phyloP scores from a whole-genome alignment of 352 stramenopile genomes.

The Pythium graminicola region DNA sequence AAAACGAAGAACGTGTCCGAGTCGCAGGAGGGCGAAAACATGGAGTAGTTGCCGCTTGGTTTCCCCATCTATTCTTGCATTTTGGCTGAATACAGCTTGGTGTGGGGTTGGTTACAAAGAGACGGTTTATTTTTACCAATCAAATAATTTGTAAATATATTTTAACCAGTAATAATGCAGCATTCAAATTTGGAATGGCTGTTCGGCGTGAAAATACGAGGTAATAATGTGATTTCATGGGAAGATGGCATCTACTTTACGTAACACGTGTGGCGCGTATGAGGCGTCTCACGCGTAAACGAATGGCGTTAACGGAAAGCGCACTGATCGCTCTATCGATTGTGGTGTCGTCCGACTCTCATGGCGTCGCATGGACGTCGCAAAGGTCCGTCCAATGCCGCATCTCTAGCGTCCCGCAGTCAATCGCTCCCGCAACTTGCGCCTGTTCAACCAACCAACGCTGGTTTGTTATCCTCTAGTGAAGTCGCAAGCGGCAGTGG shows the following conservation, averaged over 20 bases:
- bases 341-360: conserved; percentile 1
- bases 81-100: too few species aligned
- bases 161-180: neutral
- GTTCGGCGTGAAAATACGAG: conserved; percentile 1
- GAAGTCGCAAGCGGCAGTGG: conserved; percentile 3
- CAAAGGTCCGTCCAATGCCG: conserved; percentile 1
- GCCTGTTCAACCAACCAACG: too few species aligned
- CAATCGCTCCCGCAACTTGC: conserved; percentile 49
- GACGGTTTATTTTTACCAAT: conserved; percentile 8
- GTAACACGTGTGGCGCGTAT: conserved; percentile 3
- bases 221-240: neutral
- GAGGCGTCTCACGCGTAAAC: conserved; percentile 1
- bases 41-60: neutral
- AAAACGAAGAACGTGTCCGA: neutral
- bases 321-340: conserved; percentile 13
- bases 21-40: neutral
- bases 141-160: neutral
- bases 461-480: neutral
- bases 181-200: conserved; percentile 14
- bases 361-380: conserved; percentile 21
- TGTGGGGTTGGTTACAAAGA: neutral
- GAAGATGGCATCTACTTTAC: neutral
- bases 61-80: neutral
- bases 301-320: conserved; percentile 4
- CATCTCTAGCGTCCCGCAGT: conserved; percentile 20